A percentile compares a stretch with the other conserved stretches of the same genome.
These are phyloP conservation scores for Mortierella sp. DNA, from an alignment of 371 early-diverging fungal species.

Conservation along the genomic window DNA sequence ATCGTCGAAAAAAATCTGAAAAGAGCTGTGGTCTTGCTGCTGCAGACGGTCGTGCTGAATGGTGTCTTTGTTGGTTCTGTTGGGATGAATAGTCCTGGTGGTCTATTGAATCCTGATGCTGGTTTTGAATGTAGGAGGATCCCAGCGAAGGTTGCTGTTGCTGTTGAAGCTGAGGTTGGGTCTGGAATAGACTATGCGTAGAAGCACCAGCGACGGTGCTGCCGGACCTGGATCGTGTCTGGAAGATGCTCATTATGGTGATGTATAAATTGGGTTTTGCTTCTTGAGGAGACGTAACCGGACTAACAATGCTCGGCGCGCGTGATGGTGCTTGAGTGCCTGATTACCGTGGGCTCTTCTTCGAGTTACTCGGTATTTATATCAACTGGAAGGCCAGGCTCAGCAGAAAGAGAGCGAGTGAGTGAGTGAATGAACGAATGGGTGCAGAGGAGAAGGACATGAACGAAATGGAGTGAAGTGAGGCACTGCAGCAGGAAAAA, in stretches of 20 bases:
- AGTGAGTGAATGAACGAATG: too few relatives aligned
- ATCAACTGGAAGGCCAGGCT: too few relatives aligned
- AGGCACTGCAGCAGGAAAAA: too few relatives aligned
- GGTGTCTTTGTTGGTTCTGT: conserved; percentile 13
- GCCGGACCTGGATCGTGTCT: conserved; percentile 38
- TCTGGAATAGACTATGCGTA: conserved; percentile 11
- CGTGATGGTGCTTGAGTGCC: too few relatives aligned
- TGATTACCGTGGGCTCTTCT: too few relatives aligned
- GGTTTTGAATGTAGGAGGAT: not conserved
- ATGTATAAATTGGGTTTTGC: not conserved
- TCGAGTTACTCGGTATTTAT: too few relatives aligned
- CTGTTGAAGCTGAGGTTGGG: conserved; percentile 4
- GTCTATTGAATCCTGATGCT: conserved; percentile 20
- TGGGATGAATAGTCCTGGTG: conserved; percentile 5
- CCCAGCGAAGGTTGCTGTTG: not conserved
- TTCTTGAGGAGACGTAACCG: not conserved
- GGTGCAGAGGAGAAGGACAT: not conserved
- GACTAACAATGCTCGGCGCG: too few relatives aligned
- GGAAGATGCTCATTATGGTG: conserved; percentile 28
- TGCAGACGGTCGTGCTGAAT: conserved; percentile 7
- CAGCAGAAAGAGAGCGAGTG: not conserved
- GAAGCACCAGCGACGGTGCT: conserved; percentile 23
- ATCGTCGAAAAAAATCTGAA: conserved; percentile 56
- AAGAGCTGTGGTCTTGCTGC: conserved; percentile 46
- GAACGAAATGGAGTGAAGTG: too few relatives aligned